A percentile compares a stretch with the other conserved stretches of the same genome.
Conservation (phyloP, 129 eudicot genomes). For the Flaveria linearis region DNA sequence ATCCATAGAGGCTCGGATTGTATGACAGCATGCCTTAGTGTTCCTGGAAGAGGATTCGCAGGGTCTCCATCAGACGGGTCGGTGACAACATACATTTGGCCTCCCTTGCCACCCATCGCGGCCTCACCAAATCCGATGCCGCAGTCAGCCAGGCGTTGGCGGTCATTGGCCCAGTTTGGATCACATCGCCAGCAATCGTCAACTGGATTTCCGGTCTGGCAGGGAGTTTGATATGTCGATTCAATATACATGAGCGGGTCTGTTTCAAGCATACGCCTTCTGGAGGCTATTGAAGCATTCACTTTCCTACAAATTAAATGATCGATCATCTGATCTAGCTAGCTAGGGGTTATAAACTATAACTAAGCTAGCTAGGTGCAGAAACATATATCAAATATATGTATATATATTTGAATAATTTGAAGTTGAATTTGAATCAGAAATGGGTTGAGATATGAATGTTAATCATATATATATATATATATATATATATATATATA, state of each 20-base stretch:
- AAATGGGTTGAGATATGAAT: too few species aligned
- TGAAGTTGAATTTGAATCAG: too few species aligned
- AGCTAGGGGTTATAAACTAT: too few species aligned
- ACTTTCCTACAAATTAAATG: conserved; percentile 42
- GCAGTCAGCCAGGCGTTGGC: conserved; percentile 84
- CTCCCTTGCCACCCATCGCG: conserved; percentile 94
- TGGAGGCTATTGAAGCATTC: conserved; percentile 56
- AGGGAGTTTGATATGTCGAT: conserved; percentile 37
- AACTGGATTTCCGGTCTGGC: conserved; percentile 87
- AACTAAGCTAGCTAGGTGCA: too few species aligned
- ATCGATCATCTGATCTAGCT: too few species aligned
- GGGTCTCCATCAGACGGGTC: conserved; percentile 81
- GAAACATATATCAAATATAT: too few species aligned
- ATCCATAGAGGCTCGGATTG: conserved; percentile 91
- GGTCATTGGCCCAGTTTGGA: conserved; percentile 78
- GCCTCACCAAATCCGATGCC: conserved; percentile 82
- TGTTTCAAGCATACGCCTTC: conserved; percentile 52
- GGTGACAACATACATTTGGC: conserved; percentile 64
- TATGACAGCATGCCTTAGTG: conserved; percentile 80
- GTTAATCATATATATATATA: too few species aligned
- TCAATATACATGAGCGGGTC: too few species aligned
- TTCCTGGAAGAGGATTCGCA: conserved; percentile 74
- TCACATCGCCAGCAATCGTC: conserved; percentile 98
- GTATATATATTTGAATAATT: too few species aligned
- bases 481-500: too few species aligned